Base-by-base conservation (phyloP, 441 rosid genomes). In the Raphanus hybrid region DNA sequence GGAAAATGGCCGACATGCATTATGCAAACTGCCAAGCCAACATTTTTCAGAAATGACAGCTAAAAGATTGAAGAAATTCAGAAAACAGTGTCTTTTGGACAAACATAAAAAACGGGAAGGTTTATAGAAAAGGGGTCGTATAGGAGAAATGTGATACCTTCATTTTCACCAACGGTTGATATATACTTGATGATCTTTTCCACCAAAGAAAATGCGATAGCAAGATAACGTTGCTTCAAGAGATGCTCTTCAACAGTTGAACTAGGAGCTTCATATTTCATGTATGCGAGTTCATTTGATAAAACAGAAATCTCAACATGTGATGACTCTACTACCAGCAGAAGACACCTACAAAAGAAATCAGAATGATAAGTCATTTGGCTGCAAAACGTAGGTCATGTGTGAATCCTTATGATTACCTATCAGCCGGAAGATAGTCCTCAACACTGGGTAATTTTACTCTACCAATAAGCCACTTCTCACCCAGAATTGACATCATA, bases 221-320 rank as follows among this genome's bases (percentile, higher is more conserved):
- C 91, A 72, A 95, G 80, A 80, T 90, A 83, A 18, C 76, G 86
- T 74, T 90, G 96, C 87, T 90, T 95, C 60, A 82, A 82, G 60
- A 78, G 71, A 76, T 85, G 67, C 68, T 67, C 79, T 75, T 90
- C 96, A 67, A 60, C 84, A 81, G 83, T 78, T 41, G 83, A 89
- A 69, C 85, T 74, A 45, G 97, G 86, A 82, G 97, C 96, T 86
- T 91, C 99, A 77, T 88, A 92, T 65, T 91, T 90, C 77, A 88
- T 69, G 84, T 90, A 95, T 58, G 94, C 97, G 64, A 93, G 84
- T 45, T 95, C 97, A 85, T 93, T 90, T 76, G 88, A 79, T 86
- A 95, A 75, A 79, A 95, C 97, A 70, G 96, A 91, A 83, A 90
- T 82, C 80, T 95, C 98, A 76, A 93, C 95, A 86, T 93, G 86